Base-by-base conservation (phyloP, 331 rosid species). In the Spiraea crenata region DNA sequence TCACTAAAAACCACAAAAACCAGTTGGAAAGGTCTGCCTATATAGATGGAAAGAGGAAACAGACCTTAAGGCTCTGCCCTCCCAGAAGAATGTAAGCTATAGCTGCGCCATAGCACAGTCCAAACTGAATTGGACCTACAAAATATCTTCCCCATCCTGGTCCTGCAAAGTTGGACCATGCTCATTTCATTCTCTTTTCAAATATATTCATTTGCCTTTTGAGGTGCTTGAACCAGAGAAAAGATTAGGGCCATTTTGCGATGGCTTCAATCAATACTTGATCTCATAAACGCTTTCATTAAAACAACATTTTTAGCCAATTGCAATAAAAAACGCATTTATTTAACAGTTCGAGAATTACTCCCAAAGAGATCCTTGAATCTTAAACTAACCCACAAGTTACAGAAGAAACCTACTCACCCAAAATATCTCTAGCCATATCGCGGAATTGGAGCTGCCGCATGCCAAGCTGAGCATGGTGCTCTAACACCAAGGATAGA, bases 391-490 rank as follows among this genome's bases (percentile, higher is more conserved):
- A 25, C 31, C 31, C 31, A 25, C 31, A 25, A 25, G 31, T 25
- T 1, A 25, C 31, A 25, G 31, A 25, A 25, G 31, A 2, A 25
- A 25, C 31, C 31, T 25, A 25, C 31, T 51, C 57, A 89, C 96
- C 97, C 44, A 91, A 64, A 51, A 85, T 81, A 58, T 85, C 82
- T 60, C 75, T 76, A 49, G 96, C 89, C 89, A 89, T 83, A 12
- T 92, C 98, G 5, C 96, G 84, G 42, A 82, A 89, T 15, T 92
- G 89, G 47, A 89, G 70, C 47, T 83, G 98, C 57, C 98, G 98
- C 12, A 37, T 81, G 0, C 97, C 97, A 7, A 67, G 86, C 7
- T 76, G 58, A 1, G 88, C 92, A 61, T 89, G 90, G 78, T 84
- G 85, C 39, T 87, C 98, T 35, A 92, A 67, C 59, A 92, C 89